A percentile compares a stretch with the other conserved stretches of the same genome.
These are phyloP conservation scores for Euphorbia pulcherrima DNA, from an alignment of 345 rosid genomes.

Conservation along the genomic window DNA sequence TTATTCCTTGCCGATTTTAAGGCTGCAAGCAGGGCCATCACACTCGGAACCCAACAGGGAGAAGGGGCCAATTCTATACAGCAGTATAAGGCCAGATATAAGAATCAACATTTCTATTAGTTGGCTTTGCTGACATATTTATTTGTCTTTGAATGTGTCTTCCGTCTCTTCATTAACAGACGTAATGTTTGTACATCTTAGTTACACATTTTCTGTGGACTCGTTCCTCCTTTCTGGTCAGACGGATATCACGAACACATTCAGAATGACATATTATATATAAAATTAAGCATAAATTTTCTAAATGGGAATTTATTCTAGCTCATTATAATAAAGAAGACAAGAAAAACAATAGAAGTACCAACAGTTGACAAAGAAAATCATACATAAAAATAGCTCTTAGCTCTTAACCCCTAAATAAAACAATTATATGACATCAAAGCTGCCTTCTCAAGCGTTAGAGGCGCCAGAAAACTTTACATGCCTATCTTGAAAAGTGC, in stretches of 20 bases:
- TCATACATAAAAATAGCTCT: neutral
- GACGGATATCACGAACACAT: neutral
- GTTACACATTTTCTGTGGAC: neutral
- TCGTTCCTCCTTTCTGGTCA: conserved; percentile 6
- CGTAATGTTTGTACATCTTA: neutral
- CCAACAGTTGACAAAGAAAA: conserved; percentile 1
- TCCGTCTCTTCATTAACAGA: conserved; percentile 10
- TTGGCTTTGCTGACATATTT: too few species aligned
- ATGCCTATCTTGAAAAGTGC: neutral
- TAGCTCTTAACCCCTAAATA: neutral
- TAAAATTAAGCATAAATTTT: neutral
- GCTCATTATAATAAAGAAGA: conserved; percentile 10
- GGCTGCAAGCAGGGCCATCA: too few species aligned
- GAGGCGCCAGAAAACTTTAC: conserved; percentile 5
- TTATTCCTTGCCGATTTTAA: too few species aligned
- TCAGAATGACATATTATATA: conserved; percentile 1
- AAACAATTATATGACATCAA: conserved; percentile 9
- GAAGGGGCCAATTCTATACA: too few species aligned
- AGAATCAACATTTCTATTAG: too few species aligned
- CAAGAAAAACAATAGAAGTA: neutral
- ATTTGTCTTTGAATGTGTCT: conserved; percentile 8
- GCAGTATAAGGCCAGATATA: too few species aligned
- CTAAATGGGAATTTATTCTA: neutral
- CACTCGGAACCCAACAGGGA: too few species aligned
- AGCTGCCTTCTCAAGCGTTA: conserved; percentile 23